phyloP scores from a whole-genome alignment of 139 green algal species.

The Tetradesmus obliquus region DNA sequence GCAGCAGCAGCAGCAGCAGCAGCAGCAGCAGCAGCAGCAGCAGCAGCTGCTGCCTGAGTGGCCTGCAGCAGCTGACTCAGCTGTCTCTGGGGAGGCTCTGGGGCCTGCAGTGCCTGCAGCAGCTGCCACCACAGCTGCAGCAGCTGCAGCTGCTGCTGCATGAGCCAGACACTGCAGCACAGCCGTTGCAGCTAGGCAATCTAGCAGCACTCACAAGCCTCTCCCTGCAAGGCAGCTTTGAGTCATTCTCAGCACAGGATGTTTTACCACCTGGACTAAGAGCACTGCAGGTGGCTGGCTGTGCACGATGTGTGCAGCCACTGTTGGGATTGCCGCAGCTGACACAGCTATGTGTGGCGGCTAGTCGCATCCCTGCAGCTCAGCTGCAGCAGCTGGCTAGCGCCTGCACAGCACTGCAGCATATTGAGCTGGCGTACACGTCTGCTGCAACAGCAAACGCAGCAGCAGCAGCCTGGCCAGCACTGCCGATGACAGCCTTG shows the following conservation, averaged over 20 bases:
- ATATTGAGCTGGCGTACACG: background rate
- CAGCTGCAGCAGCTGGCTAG: background rate
- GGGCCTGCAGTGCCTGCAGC: conserved; percentile 3
- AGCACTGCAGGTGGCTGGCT: background rate
- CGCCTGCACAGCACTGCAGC: background rate
- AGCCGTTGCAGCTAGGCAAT: background rate
- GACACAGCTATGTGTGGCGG: background rate
- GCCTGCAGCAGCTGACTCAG: background rate
- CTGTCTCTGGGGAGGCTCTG: background rate
- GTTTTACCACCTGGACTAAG: background rate
- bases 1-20: background rate
- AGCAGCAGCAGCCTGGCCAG: background rate
- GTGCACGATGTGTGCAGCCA: background rate
- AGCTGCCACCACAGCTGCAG: background rate
- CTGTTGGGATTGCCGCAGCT: background rate
- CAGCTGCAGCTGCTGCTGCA: background rate
- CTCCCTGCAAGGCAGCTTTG: background rate
- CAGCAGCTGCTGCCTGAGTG: background rate
- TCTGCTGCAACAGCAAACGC: background rate
- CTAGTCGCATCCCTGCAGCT: background rate
- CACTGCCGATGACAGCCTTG: background rate
- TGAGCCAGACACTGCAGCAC: background rate
- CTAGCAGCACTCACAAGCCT: background rate
- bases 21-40: background rate
- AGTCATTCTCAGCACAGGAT: background rate